Evolutionary conservation across 2,329 filamentous ascomycete genomes (phyloP), one percentile per base, ranked within the genome.

Genomic region (Boeremia lycopersici): DNA sequence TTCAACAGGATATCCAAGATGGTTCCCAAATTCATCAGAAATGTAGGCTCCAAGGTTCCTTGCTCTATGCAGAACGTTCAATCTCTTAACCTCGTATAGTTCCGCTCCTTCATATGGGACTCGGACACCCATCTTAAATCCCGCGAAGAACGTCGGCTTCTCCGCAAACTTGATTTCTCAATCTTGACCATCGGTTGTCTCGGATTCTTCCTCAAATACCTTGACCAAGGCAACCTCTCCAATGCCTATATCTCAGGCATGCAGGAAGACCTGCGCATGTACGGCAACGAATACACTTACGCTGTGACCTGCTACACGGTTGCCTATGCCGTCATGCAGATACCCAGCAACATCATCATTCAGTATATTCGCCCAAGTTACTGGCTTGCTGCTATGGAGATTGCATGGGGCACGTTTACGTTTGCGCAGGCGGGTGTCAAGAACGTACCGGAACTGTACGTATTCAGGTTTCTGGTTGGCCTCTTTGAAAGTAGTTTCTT

Each of bases 121-220:
- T 59, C 57, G 1, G 39, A 61, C 46, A 50, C 56, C 13, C 56
- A 59, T n/a, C 43, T 59, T 3, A 56, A 59, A 39, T 45, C 56
- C n/a, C 78, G 76, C 0, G 76, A 81, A 51, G 79, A 82, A 60
- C 74, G 79, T 6, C n/a, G 28, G 31, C 71, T 82, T 30, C 60
- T 82, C 4, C 78, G 79, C 57, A 82, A 82, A 59, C 64, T 82
- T 17, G 80, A 82, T 60, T 66, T 71, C 7, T 76, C 74, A 1
- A 73, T 83, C 30, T 61, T 82, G 12, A 78, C 78, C 0, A 79
- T 81, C 64, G 40, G 48, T 13, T 59, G 57, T 23, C 35, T 59
- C 8, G 45, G 48, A 9, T 59, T 53, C 33, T 50, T 43, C 26
- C 19, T 59, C 26, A 59, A 59, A 15, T 56, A 56, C 13, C 52